Percentiles rank a stretch among this genome's conserved stretches.
Conservation (phyloP, 1,139 yeast species). For the Scheffersomyces segobiensis region DNA sequence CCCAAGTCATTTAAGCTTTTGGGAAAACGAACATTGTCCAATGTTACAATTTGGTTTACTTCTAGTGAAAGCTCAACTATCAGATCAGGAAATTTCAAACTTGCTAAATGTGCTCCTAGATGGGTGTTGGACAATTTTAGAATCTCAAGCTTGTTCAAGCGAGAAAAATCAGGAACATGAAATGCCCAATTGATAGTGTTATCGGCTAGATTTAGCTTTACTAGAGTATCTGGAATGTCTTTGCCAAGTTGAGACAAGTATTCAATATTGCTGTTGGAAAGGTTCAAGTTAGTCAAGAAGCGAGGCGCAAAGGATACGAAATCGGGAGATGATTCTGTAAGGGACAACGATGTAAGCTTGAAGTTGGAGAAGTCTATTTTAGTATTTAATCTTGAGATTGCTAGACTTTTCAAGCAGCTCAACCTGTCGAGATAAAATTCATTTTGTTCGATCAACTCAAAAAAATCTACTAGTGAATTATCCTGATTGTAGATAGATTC, state of each 20-base stretch:
- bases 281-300: slow-evolving; percentile 11
- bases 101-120: slow-evolving; percentile 13
- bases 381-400: neutral
- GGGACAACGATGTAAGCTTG: neutral
- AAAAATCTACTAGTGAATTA: neutral
- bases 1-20: slow-evolving; percentile 17
- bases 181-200: slow-evolving; percentile 26
- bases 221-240: slow-evolving; percentile 9
- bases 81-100: slow-evolving; percentile 18
- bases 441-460: neutral
- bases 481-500: neutral
- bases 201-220: slow-evolving; percentile 17
- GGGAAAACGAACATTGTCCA: slow-evolving; percentile 23
- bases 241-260: slow-evolving; percentile 7
- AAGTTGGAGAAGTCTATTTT: neutral
- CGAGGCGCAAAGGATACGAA: slow-evolving; percentile 5
- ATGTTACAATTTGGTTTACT: slow-evolving; percentile 20
- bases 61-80: slow-evolving; percentile 20
- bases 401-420: neutral
- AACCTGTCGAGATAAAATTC: neutral
- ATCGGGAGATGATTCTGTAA: neutral
- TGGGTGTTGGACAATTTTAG: slow-evolving; percentile 21
- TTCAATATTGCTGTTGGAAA: slow-evolving; percentile 15
- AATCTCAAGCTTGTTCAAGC: slow-evolving; percentile 8
- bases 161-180: neutral